A percentile compares a stretch with the other conserved stretches of the same genome.
Conservation (phyloP, 192 early-diverging fungal species). For the Coemansia sp. region DNA sequence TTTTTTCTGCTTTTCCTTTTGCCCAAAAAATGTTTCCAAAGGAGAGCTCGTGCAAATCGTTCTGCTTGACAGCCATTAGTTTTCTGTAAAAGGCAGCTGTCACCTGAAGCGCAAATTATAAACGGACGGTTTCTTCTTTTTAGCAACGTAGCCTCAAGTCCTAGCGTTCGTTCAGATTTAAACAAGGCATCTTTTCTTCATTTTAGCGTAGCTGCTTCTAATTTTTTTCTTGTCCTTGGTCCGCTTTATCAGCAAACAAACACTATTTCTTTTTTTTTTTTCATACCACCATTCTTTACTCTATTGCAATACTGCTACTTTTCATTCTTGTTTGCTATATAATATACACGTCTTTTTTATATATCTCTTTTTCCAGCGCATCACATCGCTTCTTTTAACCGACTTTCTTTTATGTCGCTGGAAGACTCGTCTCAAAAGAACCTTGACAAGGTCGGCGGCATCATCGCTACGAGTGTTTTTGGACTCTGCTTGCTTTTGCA, state of each 20-base stretch:
- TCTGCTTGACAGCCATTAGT: not conserved
- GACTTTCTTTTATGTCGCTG: slow-evolving; percentile 15
- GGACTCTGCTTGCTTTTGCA: slow-evolving; percentile 34
- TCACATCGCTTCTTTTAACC: not conserved
- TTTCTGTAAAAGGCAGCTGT: not conserved
- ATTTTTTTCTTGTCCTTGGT: not conserved
- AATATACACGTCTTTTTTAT: not conserved
- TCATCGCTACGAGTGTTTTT: slow-evolving; percentile 40
- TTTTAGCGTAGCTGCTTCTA: not conserved
- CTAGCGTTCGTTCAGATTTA: not conserved
- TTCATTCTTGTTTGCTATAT: not conserved
- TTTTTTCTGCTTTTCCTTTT: not conserved
- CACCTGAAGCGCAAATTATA: not conserved
- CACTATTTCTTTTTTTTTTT: not conserved
- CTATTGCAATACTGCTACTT: not conserved
- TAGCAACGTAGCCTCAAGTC: not conserved
- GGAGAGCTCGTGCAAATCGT: not conserved
- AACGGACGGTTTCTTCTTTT: not conserved
- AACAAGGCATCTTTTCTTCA: not conserved
- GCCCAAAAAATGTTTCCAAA: not conserved
- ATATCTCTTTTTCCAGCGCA: slow-evolving; percentile 1
- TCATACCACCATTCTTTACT: not conserved
- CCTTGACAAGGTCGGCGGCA: slow-evolving; percentile 51
- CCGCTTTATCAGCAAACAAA: not conserved
- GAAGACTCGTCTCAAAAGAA: slow-evolving; percentile 31